Evolutionary conservation across 371 early-diverging fungal genomes (phyloP), one percentile per base, ranked within the genome.

Genomic region (Mortierella sp.): DNA sequence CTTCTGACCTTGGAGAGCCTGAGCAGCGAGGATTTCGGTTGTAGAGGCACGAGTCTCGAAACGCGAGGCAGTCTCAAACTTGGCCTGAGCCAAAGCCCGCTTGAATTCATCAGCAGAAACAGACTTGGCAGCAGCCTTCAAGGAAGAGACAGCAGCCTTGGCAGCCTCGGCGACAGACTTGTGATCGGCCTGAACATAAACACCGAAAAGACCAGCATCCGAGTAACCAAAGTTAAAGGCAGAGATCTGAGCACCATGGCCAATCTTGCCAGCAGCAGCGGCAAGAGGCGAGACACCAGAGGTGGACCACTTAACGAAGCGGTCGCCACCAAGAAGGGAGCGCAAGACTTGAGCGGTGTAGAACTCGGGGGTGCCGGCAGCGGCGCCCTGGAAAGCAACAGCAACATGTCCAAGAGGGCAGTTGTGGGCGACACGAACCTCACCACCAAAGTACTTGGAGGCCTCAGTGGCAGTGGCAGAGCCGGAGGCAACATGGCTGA

Each of bases 141-240:
- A 90, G 51, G 93, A 86, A 56, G 87, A 91, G 42, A 92, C 92
- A 55, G 94, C 90, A 62, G 90, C 80, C 66, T 91, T 86, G 63
- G 92, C 88, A 59, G 90, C 91, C 45, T 85, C 85, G 47, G 76
- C 67, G 68, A 94, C 87, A 35, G 92, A 83, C 53, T 88, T 74
- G 43, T 87, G 75, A 35, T 93, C 89, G 51, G 93, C 90, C 51
- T 91, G 85, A 35, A 92, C 89, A 63, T 92, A 86, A 68, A 98
- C 84, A 72, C 97, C 99, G 76, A 98, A 92, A 62, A 98, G 88
- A 72, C 96, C 97, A 65, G 97, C 94, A 86, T 97, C 98, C 26
- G 96, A 92, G 90, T 97, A 97, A 34, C 93, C 88, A 65, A 90
- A 84, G 85, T 93, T 91, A 88, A 98, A 96, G 51, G 96, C 92